Evolutionary conservation across 2,329 filamentous ascomycete genomes (phyloP), one percentile per base, ranked within the genome.

Genomic region (Exutisphaerella laricina): DNA sequence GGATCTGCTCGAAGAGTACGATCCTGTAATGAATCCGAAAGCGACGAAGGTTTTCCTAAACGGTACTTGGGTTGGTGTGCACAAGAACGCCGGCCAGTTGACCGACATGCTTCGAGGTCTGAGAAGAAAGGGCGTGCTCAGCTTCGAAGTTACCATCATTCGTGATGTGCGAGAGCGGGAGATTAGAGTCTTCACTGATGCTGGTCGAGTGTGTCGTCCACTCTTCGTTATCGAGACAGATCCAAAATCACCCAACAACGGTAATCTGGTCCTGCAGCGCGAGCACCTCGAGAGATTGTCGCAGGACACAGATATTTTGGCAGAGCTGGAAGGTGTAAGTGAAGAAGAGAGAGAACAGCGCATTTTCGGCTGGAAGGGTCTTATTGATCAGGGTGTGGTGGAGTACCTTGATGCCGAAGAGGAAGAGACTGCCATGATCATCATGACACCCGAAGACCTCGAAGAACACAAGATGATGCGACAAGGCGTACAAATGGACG

Each of bases 31-130:
- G 39, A 90, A 88, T 41, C 90, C 90, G 0, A 85, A 94, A 59
- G 89, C 90, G 4, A 98, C 92, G 39, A 98, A 98, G 71, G 84
- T 98, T 34, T 98, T 98, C 59, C 85, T 98, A 57, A 97, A 98
- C 60, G 92, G 92, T 64, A 88, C 90, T 4, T 98, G 94, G 94
- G 89, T 97, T 34, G 94, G 92, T 67, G 84, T 97, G 10, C 88
- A 96, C 60, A 80, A 87, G 53, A 88, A 96, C 57, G 87, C 92
- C 7, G 83, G 85, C 55, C 81, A 89, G 57, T 76, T 98, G 30
- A 88, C 95, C 21, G 79, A 78, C 13, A 56, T 57, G 6, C 49
- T 66, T 21, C 58, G 58, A 13, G 46, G 54, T 21, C 48, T 66
- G 25, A 53, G 64, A 55, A 78, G 90, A 43, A 84, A 84, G 53